A percentile compares a stretch with the other conserved stretches of the same genome.
Conservation (phyloP, 129 eudicot species). For the Arctium minus region DNA sequence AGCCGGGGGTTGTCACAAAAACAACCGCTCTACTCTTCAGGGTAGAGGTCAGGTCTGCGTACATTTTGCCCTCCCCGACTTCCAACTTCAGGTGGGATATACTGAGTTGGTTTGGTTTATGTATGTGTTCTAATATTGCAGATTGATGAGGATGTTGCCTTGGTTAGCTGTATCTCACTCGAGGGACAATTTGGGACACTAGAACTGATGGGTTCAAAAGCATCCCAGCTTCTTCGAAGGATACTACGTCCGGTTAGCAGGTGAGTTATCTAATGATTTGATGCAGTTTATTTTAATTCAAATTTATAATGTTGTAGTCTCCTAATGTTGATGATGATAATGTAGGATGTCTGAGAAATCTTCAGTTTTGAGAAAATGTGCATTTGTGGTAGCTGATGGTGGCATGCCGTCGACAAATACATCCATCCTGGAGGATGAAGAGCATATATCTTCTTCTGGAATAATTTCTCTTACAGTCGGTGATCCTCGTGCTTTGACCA, state of each 20-base stretch:
- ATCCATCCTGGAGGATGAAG: conserved; percentile 36
- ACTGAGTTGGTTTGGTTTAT: no score
- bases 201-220: conserved; percentile 79
- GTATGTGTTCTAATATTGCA: conserved; percentile 18
- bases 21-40: no score
- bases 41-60: no score
- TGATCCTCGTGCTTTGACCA: conserved; percentile 63
- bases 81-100: neutral
- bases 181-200: conserved; percentile 73
- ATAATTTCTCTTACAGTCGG: conserved; percentile 44
- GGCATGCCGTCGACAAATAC: conserved; percentile 10
- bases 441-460: conserved; percentile 35
- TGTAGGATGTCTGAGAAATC: conserved; percentile 32
- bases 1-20: no score
- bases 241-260: conserved; percentile 52
- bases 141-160: conserved; percentile 40
- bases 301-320: neutral
- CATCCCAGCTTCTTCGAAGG: conserved; percentile 66
- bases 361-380: conserved; percentile 24
- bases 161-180: conserved; percentile 55
- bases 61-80: no score
- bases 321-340: conserved; percentile 12
- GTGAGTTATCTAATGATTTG: conserved; percentile 28
- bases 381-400: conserved; percentile 24
- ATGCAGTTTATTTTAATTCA: neutral